These are phyloP conservation scores for Claviceps sorghi DNA, from an alignment of 2,329 filamentous ascomycete genomes.

Conservation along the genomic window DNA sequence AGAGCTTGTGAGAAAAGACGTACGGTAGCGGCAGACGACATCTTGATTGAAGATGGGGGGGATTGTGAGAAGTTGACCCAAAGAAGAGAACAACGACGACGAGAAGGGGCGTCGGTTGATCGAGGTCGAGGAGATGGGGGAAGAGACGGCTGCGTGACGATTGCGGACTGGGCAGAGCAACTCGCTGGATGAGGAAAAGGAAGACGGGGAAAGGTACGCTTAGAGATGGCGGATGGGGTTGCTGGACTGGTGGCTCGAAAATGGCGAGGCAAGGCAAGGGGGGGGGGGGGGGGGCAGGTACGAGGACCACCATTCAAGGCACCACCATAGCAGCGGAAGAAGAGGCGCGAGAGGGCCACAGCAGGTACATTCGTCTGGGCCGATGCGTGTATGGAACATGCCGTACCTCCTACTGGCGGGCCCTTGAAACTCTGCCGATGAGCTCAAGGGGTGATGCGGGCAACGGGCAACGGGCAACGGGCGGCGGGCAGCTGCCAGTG, in stretches of 20 bases:
- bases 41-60: constrained; percentile 7
- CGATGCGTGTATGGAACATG: neutral
- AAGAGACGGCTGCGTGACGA: constrained; percentile 4
- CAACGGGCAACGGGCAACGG: neutral
- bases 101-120: constrained; percentile 7
- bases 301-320: constrained; percentile 2
- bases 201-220: constrained; percentile 4
- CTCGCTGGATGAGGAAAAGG: constrained; percentile 7
- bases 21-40: constrained; percentile 13
- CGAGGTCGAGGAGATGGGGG: constrained; percentile 3
- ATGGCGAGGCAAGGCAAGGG: constrained; percentile 2
- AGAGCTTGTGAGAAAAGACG: constrained; percentile 5
- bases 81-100: constrained; percentile 6
- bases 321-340: neutral
- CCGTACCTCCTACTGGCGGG: neutral
- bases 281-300: constrained; percentile 3
- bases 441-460: neutral
- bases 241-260: constrained; percentile 2
- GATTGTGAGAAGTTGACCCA: constrained; percentile 5
- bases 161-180: constrained; percentile 4
- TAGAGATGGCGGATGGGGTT: constrained; percentile 6
- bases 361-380: neutral
- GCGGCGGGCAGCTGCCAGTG: neutral
- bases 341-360: neutral
- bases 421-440: neutral